These are phyloP conservation scores for Talinum fruticosum DNA, from an alignment of 148 eudicot species.

Conservation along the genomic window DNA sequence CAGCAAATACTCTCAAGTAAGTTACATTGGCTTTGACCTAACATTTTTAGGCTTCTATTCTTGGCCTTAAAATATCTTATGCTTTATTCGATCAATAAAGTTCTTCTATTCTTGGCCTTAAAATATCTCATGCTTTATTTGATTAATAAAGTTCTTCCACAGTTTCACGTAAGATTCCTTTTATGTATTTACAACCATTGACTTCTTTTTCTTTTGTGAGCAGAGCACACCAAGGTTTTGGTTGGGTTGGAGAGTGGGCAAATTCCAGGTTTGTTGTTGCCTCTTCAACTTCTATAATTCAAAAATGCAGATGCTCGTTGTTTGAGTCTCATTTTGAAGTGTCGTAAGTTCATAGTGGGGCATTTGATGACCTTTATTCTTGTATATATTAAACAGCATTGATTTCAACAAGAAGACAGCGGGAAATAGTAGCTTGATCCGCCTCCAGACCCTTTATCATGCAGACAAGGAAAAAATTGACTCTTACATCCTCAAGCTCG, in stretches of 20 bases:
- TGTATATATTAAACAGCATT: conserved; percentile 34
- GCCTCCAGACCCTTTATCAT: conserved; percentile 86
- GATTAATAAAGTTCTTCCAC: background rate
- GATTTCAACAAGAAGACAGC: conserved; percentile 65
- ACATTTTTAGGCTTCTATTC: too few relatives aligned
- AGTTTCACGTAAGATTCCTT: background rate
- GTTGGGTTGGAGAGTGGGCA: conserved; percentile 99
- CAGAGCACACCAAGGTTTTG: conserved; percentile 97
- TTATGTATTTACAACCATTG: conserved; percentile 2
- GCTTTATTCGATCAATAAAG: background rate
- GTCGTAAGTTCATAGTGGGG: background rate
- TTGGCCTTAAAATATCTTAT: background rate
- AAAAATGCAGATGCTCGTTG: background rate
- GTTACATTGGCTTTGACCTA: conserved; percentile 19
- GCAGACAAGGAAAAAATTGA: conserved; percentile 70
- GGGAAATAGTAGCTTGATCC: conserved; percentile 36
- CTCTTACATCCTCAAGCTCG: conserved; percentile 56
- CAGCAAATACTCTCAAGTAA: conserved; percentile 79
- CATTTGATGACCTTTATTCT: background rate
- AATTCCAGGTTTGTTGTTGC: conserved; percentile 67
- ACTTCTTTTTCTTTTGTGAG: conserved; percentile 9
- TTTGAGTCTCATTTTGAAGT: background rate
- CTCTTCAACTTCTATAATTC: background rate
- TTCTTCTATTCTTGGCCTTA: too few relatives aligned
- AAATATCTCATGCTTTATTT: background rate